Percentiles rank a stretch among this genome's conserved stretches.
Evolutionary conservation across 495 filamentous ascomycete species (phyloP).

Genomic region (Trichoderma reesei): DNA sequence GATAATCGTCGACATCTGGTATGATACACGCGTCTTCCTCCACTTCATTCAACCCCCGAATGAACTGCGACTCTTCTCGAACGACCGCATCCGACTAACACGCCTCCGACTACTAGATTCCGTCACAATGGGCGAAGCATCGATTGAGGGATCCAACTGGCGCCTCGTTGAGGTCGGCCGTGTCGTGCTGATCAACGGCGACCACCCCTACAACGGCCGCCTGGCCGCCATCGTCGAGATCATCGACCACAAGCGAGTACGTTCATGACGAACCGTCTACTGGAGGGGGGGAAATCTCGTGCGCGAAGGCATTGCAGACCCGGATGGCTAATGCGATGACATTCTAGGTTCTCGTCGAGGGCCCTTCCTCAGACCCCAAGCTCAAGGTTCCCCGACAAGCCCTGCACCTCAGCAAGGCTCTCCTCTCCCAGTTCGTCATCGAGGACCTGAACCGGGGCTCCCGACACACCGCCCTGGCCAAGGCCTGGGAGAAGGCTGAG

Average conservation of each 20-base stretch:
- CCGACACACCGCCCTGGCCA: conserved; percentile 71
- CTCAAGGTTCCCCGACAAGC: conserved; percentile 75
- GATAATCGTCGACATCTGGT: conserved; percentile 13
- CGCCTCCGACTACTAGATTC: conserved; percentile 14
- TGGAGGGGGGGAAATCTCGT: not conserved
- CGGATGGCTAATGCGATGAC: conserved; percentile 21
- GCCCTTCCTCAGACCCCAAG: conserved; percentile 67
- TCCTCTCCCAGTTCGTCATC: conserved; percentile 85
- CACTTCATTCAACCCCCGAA: conserved; percentile 10
- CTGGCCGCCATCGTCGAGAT: conserved; percentile 95
- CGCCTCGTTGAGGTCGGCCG: conserved; percentile 96
- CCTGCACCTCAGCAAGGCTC: conserved; percentile 64
- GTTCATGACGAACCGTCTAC: conserved; percentile 30
- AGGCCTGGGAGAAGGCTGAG: conserved; percentile 73
- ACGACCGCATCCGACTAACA: conserved; percentile 10
- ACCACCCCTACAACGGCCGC: conserved; percentile 64
- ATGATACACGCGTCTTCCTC: conserved; percentile 5
- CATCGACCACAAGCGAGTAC: conserved; percentile 99
- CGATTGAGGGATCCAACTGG: conserved; percentile 69
- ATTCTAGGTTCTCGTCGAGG: conserved; percentile 83
- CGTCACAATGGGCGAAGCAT: conserved; percentile 43
- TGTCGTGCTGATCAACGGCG: conserved; percentile 71
- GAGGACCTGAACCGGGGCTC: conserved; percentile 77
- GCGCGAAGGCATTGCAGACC: not conserved
- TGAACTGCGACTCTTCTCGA: conserved; percentile 18